Conservation (phyloP, 495 filamentous ascomycete species). For the Podospora bellae-mahoneyi region DNA sequence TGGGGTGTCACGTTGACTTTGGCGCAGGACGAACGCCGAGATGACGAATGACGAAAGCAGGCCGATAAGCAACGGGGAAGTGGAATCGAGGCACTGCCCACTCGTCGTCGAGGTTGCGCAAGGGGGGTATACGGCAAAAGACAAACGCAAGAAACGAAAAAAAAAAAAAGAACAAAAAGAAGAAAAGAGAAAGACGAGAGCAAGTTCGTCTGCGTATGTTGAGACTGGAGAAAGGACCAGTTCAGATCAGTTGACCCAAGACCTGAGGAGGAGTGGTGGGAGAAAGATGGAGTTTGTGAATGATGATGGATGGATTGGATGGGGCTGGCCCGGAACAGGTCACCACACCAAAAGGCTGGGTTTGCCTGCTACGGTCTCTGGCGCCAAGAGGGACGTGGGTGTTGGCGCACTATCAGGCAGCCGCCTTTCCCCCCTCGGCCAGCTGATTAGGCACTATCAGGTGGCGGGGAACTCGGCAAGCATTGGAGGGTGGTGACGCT, state of each 20-base stretch:
- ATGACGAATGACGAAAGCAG: constrained; percentile 11
- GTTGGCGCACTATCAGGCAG: constrained; percentile 13
- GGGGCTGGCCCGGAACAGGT: constrained; percentile 11
- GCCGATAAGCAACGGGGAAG: not conserved
- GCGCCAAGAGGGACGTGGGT: not conserved
- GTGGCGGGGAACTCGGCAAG: constrained; percentile 10
- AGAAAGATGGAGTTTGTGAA: constrained; percentile 1
- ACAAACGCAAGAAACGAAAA: not conserved
- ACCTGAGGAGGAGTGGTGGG: not conserved
- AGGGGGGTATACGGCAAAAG: not conserved
- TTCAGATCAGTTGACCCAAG: not conserved
- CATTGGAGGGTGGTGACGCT: not conserved
- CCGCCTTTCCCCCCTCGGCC: not conserved
- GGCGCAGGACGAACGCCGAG: constrained; percentile 10
- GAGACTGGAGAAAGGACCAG: not conserved
- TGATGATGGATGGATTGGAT: constrained; percentile 6
- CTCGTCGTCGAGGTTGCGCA: constrained; percentile 11
- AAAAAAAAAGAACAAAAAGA: not conserved
- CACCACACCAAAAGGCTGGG: not conserved
- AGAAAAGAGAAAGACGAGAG: not conserved
- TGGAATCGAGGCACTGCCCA: constrained; percentile 15
- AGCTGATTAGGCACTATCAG: constrained; percentile 15
- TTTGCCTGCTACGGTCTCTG: not conserved
- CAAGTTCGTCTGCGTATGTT: not conserved
- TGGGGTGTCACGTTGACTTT: constrained; percentile 8